These are phyloP conservation scores for Amphirosellinia nigrospora DNA, from an alignment of 495 filamentous ascomycete species.

Conservation along the genomic window DNA sequence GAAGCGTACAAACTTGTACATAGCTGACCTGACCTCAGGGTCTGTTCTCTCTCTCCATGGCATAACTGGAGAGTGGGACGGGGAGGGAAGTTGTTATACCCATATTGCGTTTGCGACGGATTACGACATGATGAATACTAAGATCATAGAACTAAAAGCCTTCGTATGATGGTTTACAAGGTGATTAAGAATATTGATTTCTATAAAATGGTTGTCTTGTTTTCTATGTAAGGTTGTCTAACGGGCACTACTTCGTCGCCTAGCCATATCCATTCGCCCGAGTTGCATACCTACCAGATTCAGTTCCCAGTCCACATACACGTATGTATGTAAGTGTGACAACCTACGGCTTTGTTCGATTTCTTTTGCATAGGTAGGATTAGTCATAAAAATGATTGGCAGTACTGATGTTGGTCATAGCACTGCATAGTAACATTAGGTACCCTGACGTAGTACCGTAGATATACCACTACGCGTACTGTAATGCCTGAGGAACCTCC, in stretches of 20 bases:
- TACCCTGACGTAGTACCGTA: no score
- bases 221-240: background rate
- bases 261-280: background rate
- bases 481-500: background rate
- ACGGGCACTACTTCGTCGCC: background rate
- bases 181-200: background rate
- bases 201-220: background rate
- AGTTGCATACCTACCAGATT: no score
- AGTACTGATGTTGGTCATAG: no score
- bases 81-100: constrained; percentile 7
- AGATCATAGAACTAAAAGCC: background rate
- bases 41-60: background rate
- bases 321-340: no score
- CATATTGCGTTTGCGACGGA: background rate
- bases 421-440: no score
- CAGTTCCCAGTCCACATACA: no score
- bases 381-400: no score
- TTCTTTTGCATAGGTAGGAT: no score
- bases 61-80: background rate
- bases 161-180: background rate
- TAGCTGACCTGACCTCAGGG: constrained; percentile 12
- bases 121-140: constrained; percentile 7
- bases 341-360: no score
- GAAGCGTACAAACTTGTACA: constrained; percentile 1
- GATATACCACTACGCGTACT: no score